Conservation (phyloP, 805 yeast species). For the Candida odintsovae region DNA sequence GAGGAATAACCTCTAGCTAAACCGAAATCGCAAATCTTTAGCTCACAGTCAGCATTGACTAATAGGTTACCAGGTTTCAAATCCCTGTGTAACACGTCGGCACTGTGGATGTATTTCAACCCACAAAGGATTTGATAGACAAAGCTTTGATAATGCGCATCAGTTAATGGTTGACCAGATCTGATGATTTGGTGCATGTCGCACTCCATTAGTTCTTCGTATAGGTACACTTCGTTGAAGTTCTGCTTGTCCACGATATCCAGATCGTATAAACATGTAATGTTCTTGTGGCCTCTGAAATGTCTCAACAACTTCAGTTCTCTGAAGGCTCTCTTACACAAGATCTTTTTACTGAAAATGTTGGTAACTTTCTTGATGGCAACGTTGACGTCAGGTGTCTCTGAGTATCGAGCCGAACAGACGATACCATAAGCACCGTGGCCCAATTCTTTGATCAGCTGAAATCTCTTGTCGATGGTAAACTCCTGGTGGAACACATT, state of each 20-base stretch:
- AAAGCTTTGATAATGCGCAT: constrained; percentile 91
- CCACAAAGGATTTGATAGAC: constrained; percentile 91
- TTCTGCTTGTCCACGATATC: constrained; percentile 71
- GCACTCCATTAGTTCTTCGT: constrained; percentile 97
- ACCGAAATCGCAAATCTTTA: constrained; percentile 95
- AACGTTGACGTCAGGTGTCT: constrained; percentile 69
- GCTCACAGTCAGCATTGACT: constrained; percentile 94
- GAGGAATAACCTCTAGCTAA: constrained; percentile 86
- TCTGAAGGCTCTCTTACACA: constrained; percentile 87
- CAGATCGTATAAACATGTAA: constrained; percentile 90
- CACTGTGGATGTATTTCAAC: constrained; percentile 80
- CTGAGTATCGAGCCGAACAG: constrained; percentile 83
- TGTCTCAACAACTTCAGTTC: constrained; percentile 88
- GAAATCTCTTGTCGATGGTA: constrained; percentile 82
- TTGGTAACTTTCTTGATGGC: constrained; percentile 96
- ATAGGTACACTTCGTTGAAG: constrained; percentile 87
- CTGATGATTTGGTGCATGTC: constrained; percentile 97
- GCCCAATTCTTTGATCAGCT: constrained; percentile 87
- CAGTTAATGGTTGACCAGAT: constrained; percentile 89
- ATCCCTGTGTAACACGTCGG: constrained; percentile 91
- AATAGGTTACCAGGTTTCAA: constrained; percentile 89
- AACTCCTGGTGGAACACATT: constrained; percentile 88
- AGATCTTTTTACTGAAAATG: constrained; percentile 83
- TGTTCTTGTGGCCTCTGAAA: constrained; percentile 94
- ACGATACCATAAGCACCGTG: constrained; percentile 98